A percentile compares a stretch with the other conserved stretches of the same genome.
Conservation (phyloP, 1,284 basidiomycete species). For the Melampsora abietis-canadensis region DNA sequence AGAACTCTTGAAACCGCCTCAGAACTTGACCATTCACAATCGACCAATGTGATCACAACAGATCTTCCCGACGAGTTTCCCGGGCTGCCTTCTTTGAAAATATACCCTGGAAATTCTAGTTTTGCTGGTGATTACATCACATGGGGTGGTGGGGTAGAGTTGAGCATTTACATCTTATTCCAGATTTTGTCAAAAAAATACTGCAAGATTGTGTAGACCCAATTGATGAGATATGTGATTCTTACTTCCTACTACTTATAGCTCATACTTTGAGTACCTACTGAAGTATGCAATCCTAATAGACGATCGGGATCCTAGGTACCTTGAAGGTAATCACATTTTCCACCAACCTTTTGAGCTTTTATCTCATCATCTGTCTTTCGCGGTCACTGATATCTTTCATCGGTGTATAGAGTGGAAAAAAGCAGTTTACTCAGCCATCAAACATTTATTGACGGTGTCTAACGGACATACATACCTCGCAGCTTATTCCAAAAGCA, state of each 20-base stretch:
- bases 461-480: constrained; percentile 20
- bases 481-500: constrained; percentile 6
- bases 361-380: background rate
- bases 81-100: constrained; percentile 19
- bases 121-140: constrained; percentile 18
- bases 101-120: constrained; percentile 24
- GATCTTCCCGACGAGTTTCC: constrained; percentile 17
- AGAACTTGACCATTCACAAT: background rate
- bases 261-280: constrained; percentile 41
- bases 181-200: background rate
- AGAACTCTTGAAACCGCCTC: background rate
- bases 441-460: constrained; percentile 20
- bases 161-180: background rate
- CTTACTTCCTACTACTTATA: background rate
- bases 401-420: constrained; percentile 14
- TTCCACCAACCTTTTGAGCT: background rate
- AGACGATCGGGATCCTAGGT: constrained; percentile 16
- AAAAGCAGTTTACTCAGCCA: constrained; percentile 29
- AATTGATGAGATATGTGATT: background rate
- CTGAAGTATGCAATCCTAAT: constrained; percentile 42
- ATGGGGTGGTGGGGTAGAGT: constrained; percentile 39
- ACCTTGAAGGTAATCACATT: constrained; percentile 9
- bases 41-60: background rate
- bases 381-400: background rate
- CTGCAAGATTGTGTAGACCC: background rate